Evolutionary conservation across 2,329 filamentous ascomycete genomes (phyloP), one percentile per base, ranked within the genome.

Genomic region (Colletotrichum sp.): DNA sequence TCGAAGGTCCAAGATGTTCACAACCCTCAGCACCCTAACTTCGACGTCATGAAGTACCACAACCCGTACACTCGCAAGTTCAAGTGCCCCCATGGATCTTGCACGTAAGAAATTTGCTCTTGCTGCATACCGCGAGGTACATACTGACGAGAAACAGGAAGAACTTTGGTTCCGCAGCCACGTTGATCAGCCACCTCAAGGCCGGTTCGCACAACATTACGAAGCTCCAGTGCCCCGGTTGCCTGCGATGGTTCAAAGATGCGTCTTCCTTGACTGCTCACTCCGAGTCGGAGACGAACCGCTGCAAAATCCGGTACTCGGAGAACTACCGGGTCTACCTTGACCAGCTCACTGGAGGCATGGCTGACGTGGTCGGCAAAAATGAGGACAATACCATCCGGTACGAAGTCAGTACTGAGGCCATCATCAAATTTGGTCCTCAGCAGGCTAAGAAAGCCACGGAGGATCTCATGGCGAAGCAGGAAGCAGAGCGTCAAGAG

Each of bases 11-110:
- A 80, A 68, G 82, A 83, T 26, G 77, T 80, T 6, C 70, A 85
- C 43, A 86, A 93, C 72, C 91, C 92, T 0, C 78, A 85, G 6
- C 84, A 87, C 66, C 82, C 81, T 1, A 82, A 85, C 12, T 93
- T 90, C 82, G 86, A 89, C 57, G 81, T 86, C 1, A 82, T 85
- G 3, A 82, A 83, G 7, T 93, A 92, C 83, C 87, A 81, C 71
- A 83, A 88, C 55, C 68, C 81, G 0, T 81, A 86, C 34, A 83
- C 85, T 2, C 80, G 83, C 61, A 85, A 83, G 65, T 94, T 87
- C 83, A 84, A 82, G 70, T 94, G 92, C 71, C 92, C 92, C 0
- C 87, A 89, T 71, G 77, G 78, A 2, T 78, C 81, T 5, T 93
- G 92, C 87, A 82, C 84, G 87, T 90, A 84, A 85, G 86, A 82